A percentile compares a stretch with the other conserved stretches of the same genome.
phyloP scores from a whole-genome alignment of 805 yeast species.

The Suhomyces sp. region DNA sequence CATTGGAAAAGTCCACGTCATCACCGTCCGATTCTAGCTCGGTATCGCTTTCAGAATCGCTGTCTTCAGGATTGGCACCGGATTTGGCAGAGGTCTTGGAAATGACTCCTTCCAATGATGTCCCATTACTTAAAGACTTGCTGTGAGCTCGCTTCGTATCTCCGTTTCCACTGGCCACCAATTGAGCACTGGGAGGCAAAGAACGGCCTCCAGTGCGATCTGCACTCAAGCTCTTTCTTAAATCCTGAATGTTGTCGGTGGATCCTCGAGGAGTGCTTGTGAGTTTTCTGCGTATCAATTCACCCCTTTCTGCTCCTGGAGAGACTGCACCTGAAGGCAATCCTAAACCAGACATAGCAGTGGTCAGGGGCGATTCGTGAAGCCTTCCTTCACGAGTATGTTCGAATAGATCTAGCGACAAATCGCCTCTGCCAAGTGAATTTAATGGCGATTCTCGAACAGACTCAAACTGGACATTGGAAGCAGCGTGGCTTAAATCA shows the following conservation, averaged over 20 bases:
- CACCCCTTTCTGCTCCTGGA: constrained; percentile 7
- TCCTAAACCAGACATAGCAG: neutral
- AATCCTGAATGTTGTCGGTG: constrained; percentile 15
- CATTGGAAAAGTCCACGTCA: constrained; percentile 8
- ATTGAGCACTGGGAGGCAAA: constrained; percentile 14
- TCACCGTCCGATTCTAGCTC: constrained; percentile 5
- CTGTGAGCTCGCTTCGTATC: constrained; percentile 22
- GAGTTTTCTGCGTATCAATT: constrained; percentile 7
- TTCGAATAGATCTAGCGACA: constrained; percentile 33
- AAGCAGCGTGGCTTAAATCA: constrained; percentile 12
- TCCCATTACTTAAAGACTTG: constrained; percentile 15
- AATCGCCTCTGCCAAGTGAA: constrained; percentile 49
- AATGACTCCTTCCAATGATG: neutral
- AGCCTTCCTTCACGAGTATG: constrained; percentile 4
- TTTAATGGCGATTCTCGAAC: constrained; percentile 45
- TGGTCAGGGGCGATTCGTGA: constrained; percentile 3
- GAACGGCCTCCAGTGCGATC: constrained; percentile 14
- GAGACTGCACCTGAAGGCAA: neutral
- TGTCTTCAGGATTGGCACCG: neutral
- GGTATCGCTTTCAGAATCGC: constrained; percentile 2
- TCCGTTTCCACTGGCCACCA: constrained; percentile 13
- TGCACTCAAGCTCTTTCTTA: constrained; percentile 16
- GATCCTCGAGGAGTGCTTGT: constrained; percentile 17
- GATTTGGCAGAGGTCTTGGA: neutral
- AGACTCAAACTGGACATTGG: constrained; percentile 46